Base-by-base conservation (phyloP, 371 early-diverging fungal genomes). In the Zancudomyces culisetae region DNA sequence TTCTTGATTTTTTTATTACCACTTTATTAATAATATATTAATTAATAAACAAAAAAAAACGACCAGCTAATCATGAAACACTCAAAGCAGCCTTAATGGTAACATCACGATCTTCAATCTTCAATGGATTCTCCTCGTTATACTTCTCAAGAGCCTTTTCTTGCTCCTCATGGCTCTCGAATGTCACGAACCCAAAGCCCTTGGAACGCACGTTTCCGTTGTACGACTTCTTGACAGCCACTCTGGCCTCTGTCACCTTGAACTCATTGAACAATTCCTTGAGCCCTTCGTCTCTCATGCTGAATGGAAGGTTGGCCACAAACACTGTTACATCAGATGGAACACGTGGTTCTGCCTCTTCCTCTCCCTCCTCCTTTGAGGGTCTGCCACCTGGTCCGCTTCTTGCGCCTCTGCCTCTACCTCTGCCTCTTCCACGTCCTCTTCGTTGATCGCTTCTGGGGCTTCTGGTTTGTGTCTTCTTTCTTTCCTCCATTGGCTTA, bases 131-230 rank as follows among this genome's bases (percentile, higher is more conserved):
- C 13, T 35, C 59, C n/a, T n/a, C n/a, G 19, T 42, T 73, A 43
- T 45, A 61, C 47, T 52, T 55, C 29, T 75, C 73, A 40, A 92
- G 56, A 13, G 80, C 88, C 55, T 74, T 75, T 48, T 72, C 60
- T 69, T 90, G 93, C 55, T 90, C 92, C 12, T 63, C 78, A 56
- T 85, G 76, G 55, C 68, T 67, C 22, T 64, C 77, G 47, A 88
- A 71, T 55, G 87, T 87, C 40, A 90, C 85, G 65, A 94, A 92
- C 20, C 92, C 93, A 68, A 81, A 92, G 30, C 93, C 92, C 71
- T 85, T 87, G 68, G 81, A 78, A 4, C 50, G 3, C 18, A 39
- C n/a, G 10, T 15, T 6, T 42, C 81, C 76, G 18, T 81, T 82
- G 27, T 62, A 60, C 53, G 51, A 49, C 45, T 65, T 59, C 63